Conservation (phyloP, 192 early-diverging fungal genomes). For the Backusella parvicylindrica region DNA sequence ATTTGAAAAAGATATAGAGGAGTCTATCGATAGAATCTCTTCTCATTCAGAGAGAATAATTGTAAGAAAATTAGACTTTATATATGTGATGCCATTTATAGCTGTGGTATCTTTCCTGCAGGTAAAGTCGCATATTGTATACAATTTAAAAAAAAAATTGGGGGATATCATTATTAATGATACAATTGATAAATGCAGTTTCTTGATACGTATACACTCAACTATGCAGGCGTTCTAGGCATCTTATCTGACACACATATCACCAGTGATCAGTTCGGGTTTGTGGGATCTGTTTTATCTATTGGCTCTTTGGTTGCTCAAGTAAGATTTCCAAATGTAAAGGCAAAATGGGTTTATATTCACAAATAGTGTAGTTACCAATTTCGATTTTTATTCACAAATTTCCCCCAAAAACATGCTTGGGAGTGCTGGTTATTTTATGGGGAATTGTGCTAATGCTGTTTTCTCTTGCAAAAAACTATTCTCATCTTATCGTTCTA, state of each 20-base stretch:
- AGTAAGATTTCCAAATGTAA: too few relatives aligned
- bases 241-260: constrained; percentile 9
- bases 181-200: background rate
- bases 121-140: background rate
- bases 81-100: constrained; percentile 9
- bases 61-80: background rate
- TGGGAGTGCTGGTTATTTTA: constrained; percentile 11
- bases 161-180: background rate
- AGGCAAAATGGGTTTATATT: too few relatives aligned
- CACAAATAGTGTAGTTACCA: constrained; percentile 11
- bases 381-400: constrained; percentile 22
- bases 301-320: constrained; percentile 16
- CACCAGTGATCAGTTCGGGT: background rate
- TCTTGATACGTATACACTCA: constrained; percentile 20
- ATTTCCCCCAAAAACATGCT: background rate
- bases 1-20: background rate
- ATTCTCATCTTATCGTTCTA: constrained; percentile 19
- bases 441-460: constrained; percentile 19
- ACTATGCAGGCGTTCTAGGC: constrained; percentile 11
- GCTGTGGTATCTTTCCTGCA: constrained; percentile 1
- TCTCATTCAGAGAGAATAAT: background rate
- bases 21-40: background rate
- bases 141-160: background rate
- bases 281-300: constrained; percentile 25
- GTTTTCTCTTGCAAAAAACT: constrained; percentile 13